Base-by-base conservation (phyloP, 1,284 basidiomycete genomes). In the Leucoagaricus sp. region DNA sequence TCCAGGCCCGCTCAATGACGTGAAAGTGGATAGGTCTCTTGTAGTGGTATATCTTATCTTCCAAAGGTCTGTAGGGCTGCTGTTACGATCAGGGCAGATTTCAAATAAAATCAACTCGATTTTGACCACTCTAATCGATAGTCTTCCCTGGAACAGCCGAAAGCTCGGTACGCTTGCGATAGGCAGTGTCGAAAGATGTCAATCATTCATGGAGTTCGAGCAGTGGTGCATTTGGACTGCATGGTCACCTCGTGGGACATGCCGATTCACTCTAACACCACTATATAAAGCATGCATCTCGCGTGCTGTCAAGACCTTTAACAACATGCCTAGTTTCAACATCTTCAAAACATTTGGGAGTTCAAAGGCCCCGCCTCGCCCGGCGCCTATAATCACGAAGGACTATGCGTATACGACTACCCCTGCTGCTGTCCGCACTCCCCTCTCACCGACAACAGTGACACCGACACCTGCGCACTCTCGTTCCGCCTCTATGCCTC, bases 291-390 rank as follows among this genome's bases (percentile, higher is more conserved):
- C 49, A 10, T 21, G 23, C 7, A 3, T 34, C 40, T 23, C 31
- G 33, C 29, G 15, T 17, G 15, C 23, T 26, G 19, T 44, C 38
- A 31, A 25, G 12, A 13, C 40, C 26, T 17, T 23, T 46, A 29
- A 48, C 21, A 29, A 31, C 33, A 71, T 72, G 70, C 58, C 67
- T 10, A 62, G 55, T 28, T 66, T 66, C 61, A 67, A 64, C 55
- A 59, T 69, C 47, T 63, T 69, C 56, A 66, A 61, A 48, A 59
- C 59, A 23, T 60, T 67, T 17, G 52, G 45, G 8, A 42, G 49
- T 21, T 38, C 51, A 10, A 53, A 53, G 29, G 10, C 41, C 42
- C 49, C 29, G n/a, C 34, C 55, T 17, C 55, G 44, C 15, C 55
- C 49, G 8, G 26, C 17, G 21, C 49, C 47, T 9, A 46, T 51